phyloP scores from a whole-genome alignment of 352 stramenopile species.

The Blastocystis sp. region DNA sequence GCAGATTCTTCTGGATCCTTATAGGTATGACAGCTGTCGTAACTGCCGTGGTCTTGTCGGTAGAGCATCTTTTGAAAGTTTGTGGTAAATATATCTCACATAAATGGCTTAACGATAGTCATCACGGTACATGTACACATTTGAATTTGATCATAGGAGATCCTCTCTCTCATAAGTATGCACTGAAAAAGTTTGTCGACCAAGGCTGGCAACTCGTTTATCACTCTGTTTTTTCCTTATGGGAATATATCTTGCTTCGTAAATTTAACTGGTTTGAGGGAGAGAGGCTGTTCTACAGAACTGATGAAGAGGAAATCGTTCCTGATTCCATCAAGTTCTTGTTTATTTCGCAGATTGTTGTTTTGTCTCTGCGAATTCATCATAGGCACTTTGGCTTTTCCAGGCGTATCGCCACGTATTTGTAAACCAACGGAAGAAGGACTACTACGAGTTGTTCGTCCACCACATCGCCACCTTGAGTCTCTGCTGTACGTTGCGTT shows the following conservation, averaged over 20 bases:
- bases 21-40: background rate
- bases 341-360: constrained; percentile 46
- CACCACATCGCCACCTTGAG: constrained; percentile 53
- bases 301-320: background rate
- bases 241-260: constrained; percentile 15
- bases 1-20: background rate
- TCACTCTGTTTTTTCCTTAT: constrained; percentile 24
- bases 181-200: constrained; percentile 51
- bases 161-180: constrained; percentile 55
- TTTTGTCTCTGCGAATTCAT: background rate
- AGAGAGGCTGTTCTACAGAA: background rate
- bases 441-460: constrained; percentile 52
- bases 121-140: background rate
- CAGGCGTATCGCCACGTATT: constrained; percentile 50
- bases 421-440: constrained; percentile 60
- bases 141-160: background rate
- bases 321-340: background rate
- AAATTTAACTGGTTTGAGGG: constrained; percentile 52
- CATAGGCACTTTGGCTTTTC: constrained; percentile 37
- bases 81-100: background rate
- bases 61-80: background rate
- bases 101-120: background rate
- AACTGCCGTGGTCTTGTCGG: background rate
- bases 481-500: background rate
- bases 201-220: constrained; percentile 56